phyloP scores from a whole-genome alignment of 805 yeast species.

The Wickerhamiella dianesei region DNA sequence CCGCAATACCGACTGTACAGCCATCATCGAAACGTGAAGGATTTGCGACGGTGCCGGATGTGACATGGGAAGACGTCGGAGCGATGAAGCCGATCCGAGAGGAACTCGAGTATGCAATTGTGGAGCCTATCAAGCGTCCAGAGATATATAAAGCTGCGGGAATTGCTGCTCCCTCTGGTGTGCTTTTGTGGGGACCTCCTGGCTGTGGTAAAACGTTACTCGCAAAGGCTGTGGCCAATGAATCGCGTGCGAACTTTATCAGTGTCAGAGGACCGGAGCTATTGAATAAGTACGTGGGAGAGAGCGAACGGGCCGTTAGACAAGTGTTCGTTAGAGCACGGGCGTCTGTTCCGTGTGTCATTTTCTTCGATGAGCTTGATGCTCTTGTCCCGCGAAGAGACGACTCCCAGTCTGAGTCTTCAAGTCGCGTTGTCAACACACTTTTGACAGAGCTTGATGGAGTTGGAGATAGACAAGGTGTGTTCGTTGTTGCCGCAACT shows the following conservation, averaged over 20 bases:
- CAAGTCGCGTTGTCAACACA: constrained; percentile 89
- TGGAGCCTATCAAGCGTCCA: constrained; percentile 88
- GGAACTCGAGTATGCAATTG: constrained; percentile 93
- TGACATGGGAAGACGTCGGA: constrained; percentile 90
- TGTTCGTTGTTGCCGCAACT: constrained; percentile 92
- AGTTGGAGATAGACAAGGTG: constrained; percentile 79
- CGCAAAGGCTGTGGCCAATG: constrained; percentile 97
- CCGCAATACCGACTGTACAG: constrained; percentile 84
- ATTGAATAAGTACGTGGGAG: constrained; percentile 90
- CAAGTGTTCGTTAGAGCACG: constrained; percentile 89
- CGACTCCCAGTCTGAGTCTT: constrained; percentile 71
- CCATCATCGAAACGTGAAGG: constrained; percentile 98
- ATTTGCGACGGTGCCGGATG: constrained; percentile 96
- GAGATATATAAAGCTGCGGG: constrained; percentile 84
- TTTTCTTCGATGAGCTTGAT: constrained; percentile 91
- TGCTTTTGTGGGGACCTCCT: constrained; percentile 97
- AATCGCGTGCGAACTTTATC: constrained; percentile 89
- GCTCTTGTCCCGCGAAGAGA: constrained; percentile 94
- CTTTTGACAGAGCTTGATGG: constrained; percentile 91
- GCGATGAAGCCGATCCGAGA: constrained; percentile 69
- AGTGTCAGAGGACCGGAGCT: constrained; percentile 94
- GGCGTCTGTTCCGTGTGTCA: constrained; percentile 85
- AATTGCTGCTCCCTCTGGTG: constrained; percentile 94
- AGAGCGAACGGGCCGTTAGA: constrained; percentile 83
- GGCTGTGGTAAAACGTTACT: constrained; percentile 96